Conservation (phyloP, 495 filamentous ascomycete genomes). For the Neurospora sp. region DNA sequence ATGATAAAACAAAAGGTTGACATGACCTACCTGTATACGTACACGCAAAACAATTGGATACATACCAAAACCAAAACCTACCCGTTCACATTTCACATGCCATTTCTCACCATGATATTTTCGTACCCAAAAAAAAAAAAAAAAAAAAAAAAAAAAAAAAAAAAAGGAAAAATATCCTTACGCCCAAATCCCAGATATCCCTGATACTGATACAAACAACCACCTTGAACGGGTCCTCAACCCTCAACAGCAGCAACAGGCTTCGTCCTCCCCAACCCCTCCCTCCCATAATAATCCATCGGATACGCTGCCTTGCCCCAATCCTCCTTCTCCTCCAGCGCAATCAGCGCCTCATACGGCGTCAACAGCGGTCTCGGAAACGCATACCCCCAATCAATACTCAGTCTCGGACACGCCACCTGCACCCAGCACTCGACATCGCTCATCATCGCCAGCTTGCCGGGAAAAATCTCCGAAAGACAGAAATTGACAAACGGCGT, state of each 20-base stretch:
- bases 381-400: conserved; percentile 98
- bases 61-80: not conserved
- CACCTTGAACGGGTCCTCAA: not conserved
- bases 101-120: not conserved
- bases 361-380: conserved; percentile 82
- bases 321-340: conserved; percentile 61
- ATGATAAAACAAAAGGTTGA: not conserved
- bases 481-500: conserved; percentile 75
- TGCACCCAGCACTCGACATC: conserved; percentile 98
- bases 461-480: conserved; percentile 90
- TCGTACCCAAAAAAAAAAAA: not conserved
- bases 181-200: not conserved
- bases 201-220: not conserved
- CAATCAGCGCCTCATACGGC: conserved; percentile 90
- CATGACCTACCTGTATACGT: not conserved
- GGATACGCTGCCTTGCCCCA: conserved; percentile 82
- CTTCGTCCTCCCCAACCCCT: conserved; percentile 76
- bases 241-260: conserved; percentile 12
- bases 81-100: not conserved
- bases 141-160: not conserved
- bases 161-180: no score
- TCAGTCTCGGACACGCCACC: conserved; percentile 86
- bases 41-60: not conserved
- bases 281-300: conserved; percentile 96
- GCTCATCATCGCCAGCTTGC: conserved; percentile 80